phyloP scores from a whole-genome alignment of 169 alveolate genomes.

The Eimeria falciformis region DNA sequence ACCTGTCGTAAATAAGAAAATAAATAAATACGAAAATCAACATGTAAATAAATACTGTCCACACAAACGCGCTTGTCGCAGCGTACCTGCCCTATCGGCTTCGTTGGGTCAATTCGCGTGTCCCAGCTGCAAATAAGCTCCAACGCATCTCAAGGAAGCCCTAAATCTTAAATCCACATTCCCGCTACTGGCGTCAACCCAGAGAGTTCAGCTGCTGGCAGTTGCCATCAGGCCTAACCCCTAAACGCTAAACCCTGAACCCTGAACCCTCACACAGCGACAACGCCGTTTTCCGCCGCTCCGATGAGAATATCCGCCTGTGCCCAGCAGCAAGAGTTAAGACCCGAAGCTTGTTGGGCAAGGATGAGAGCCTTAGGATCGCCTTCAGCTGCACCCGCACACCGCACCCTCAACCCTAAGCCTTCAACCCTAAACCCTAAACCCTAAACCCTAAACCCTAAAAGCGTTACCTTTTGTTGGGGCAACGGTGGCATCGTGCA shows the following conservation, averaged over 20 bases:
- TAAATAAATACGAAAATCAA: no score
- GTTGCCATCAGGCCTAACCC: not conserved
- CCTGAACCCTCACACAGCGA: not conserved
- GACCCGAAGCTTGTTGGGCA: not conserved
- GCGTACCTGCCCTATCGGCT: not conserved
- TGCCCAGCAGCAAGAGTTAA: constrained; percentile 34
- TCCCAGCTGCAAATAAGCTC: constrained; percentile 3
- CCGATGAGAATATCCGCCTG: constrained; percentile 5
- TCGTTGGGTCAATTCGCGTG: not conserved
- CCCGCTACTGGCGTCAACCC: no score
- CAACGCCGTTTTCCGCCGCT: not conserved
- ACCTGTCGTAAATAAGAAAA: not conserved
- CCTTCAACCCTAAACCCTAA: not conserved
- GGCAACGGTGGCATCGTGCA: not conserved
- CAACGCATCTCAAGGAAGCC: not conserved
- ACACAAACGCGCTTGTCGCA: no score
- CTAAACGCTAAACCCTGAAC: constrained; percentile 20
- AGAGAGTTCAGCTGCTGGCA: no score
- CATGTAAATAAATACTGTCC: not conserved
- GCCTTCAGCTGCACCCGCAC: not conserved
- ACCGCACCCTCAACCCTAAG: not conserved
- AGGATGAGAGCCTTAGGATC: not conserved
- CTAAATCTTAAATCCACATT: not conserved
- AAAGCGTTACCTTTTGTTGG: not conserved
- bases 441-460: not conserved